Evolutionary conservation across 1,139 yeast genomes (phyloP).

Genomic region (Diutina catenulata): DNA sequence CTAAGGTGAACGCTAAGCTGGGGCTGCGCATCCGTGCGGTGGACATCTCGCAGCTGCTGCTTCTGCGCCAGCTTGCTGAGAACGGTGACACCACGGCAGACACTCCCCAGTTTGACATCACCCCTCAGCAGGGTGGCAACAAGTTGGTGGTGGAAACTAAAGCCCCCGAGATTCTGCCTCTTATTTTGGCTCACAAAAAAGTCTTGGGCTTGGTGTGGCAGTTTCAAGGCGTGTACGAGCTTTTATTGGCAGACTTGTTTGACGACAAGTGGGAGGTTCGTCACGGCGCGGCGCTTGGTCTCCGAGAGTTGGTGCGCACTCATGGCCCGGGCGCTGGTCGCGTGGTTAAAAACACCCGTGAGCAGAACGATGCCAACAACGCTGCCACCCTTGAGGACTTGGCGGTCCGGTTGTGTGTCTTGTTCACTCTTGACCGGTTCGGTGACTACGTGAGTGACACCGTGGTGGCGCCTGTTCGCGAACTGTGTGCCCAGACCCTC

Average conservation of each 20-base stretch:
- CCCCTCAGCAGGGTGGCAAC: constrained; percentile 71
- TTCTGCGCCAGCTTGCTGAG: constrained; percentile 47
- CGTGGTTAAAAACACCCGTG: constrained; percentile 45
- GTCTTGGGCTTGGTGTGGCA: constrained; percentile 85
- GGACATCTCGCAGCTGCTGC: constrained; percentile 69
- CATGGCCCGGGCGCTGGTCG: constrained; percentile 89
- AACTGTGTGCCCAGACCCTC: constrained; percentile 88
- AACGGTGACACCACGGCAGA: constrained; percentile 13
- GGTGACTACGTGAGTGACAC: constrained; percentile 97
- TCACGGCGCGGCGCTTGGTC: constrained; percentile 92
- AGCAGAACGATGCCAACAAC: constrained; percentile 58
- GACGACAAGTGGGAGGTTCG: constrained; percentile 89
- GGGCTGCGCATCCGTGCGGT: constrained; percentile 45
- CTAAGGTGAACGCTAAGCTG: constrained; percentile 68
- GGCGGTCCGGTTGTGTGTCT: constrained; percentile 72
- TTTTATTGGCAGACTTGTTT: constrained; percentile 68
- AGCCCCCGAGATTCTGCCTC: constrained; percentile 55
- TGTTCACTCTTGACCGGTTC: constrained; percentile 87
- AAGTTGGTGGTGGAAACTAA: constrained; percentile 78
- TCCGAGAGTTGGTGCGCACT: constrained; percentile 72
- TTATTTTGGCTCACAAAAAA: constrained; percentile 63
- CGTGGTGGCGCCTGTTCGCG: constrained; percentile 96
- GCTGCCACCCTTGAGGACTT: constrained; percentile 72
- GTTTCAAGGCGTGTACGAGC: constrained; percentile 91
- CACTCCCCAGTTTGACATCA: constrained; percentile 37